Evolutionary conservation across 108 stramenopile species (phyloP).

Genomic region (Cyclotella sp.): DNA sequence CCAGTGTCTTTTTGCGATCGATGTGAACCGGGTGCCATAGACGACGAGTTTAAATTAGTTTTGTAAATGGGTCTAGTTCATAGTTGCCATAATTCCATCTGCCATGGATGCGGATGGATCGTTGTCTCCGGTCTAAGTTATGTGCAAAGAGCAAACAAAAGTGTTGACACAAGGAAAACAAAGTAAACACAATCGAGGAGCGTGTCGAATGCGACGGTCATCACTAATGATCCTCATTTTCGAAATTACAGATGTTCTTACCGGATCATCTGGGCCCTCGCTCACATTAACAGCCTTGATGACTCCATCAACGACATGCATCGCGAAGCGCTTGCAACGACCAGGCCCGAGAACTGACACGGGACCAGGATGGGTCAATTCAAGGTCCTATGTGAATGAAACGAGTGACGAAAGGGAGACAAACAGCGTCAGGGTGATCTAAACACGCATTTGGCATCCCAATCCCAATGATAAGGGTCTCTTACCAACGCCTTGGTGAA

Average conservation of each 20-base stretch:
- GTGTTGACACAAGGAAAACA: neutral
- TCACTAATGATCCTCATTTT: neutral
- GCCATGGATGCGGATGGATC: constrained; percentile 47
- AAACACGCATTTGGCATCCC: no score
- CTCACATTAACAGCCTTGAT: constrained; percentile 62
- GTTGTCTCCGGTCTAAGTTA: constrained; percentile 17
- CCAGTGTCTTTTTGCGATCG: neutral
- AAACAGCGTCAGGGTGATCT: no score
- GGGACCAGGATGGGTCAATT: constrained; percentile 68
- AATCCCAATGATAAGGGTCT: neutral
- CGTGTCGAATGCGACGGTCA: neutral
- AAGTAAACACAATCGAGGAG: neutral
- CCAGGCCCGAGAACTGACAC: constrained; percentile 56
- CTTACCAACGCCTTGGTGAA: constrained; percentile 55
- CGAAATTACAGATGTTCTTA: constrained; percentile 43
- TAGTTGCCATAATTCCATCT: constrained; percentile 47
- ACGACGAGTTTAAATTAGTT: neutral
- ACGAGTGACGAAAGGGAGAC: no score
- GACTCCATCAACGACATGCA: constrained; percentile 64
- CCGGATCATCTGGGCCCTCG: constrained; percentile 74
- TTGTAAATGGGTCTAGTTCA: constrained; percentile 17
- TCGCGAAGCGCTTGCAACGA: constrained; percentile 76
- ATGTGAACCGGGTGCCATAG: neutral
- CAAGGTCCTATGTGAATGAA: constrained; percentile 56
- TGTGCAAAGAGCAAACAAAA: no score